Evolutionary conservation across 2,329 filamentous ascomycete genomes (phyloP), one percentile per base, ranked within the genome.

Genomic region (Stachybotrys chartarum): DNA sequence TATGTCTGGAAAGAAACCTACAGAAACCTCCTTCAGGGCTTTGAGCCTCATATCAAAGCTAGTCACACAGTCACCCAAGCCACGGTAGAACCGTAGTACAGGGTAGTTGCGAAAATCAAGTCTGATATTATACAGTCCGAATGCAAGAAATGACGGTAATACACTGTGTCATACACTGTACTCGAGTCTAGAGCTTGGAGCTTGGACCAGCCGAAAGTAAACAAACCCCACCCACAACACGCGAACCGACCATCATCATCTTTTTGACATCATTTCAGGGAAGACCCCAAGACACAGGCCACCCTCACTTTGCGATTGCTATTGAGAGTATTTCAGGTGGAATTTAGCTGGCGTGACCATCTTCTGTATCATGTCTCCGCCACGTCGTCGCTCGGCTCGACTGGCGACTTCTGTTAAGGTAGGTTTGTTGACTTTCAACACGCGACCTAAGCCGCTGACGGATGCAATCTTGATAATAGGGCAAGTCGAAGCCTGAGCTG

Each of bases 301-400:
- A 59, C 57, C 58, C 57, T 66, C 55, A 56, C 58, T 61, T 61
- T 58, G 56, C 54, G 58, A 63, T 59, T 65, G 58, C 24, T 24
- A 4, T 24, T 24, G 3, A 24, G 24, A 24, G 24, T 24, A 24
- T 24, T 4, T 24, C 24, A 24, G 24, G 24, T 24, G 24, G 24
- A 24, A 24, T 24, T 24, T 24, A 24, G 24, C 24, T 24, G 24
- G 24, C 24, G 24, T 24, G 24, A 24, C 4, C 24, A 4, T 24
- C 24, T 24, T 24, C 24, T 24, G 4, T 8, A 69, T 51, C 57
- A 76, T 75, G 70, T 69, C 72, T 54, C 70, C 71, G 53, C 70
- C 72, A 56, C 72, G 72, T 64, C 74, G 74, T 63, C 73, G 74
- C 57, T 77, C 74, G 54, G 73, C 74, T 61, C 72, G 74, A 61